Evolutionary conservation across 2,329 filamentous ascomycete species (phyloP).

Genomic region (Fusarium sp.): DNA sequence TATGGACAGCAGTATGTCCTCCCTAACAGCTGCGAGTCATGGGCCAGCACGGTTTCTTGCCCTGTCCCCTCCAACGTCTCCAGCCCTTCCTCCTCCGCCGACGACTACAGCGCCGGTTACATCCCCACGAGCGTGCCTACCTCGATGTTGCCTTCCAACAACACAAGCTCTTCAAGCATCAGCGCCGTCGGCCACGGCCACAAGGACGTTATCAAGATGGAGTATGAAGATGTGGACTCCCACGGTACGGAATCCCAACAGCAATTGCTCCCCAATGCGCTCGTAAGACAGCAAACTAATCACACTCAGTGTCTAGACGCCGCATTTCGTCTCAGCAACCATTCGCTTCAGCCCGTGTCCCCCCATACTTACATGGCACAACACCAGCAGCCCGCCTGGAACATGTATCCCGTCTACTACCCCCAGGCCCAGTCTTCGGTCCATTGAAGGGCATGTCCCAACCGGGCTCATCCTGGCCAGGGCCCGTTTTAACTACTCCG

Average conservation of each 20-base stretch:
- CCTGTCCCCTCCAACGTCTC: conserved; percentile 63
- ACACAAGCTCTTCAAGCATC: conserved; percentile 49
- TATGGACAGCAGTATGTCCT: conserved; percentile 56
- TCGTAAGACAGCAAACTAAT: conserved; percentile 45
- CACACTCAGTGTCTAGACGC: conserved; percentile 48
- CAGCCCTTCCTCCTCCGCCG: conserved; percentile 64
- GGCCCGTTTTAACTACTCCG: conserved; percentile 50
- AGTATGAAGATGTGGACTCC: conserved; percentile 55
- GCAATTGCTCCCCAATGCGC: not conserved
- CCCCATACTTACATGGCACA: conserved; percentile 47
- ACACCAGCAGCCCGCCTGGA: conserved; percentile 50
- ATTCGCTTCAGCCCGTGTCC: conserved; percentile 38
- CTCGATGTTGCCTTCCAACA: conserved; percentile 55
- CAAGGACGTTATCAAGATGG: conserved; percentile 56
- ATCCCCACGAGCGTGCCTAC: conserved; percentile 64
- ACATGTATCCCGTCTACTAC: conserved; percentile 54
- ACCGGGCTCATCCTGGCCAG: conserved; percentile 49
- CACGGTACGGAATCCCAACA: conserved; percentile 46
- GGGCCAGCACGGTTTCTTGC: conserved; percentile 59
- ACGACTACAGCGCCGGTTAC: conserved; percentile 61
- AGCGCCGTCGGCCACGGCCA: conserved; percentile 52
- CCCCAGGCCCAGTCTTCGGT: conserved; percentile 51
- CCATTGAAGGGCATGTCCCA: conserved; percentile 48
- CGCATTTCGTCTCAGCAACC: conserved; percentile 52
- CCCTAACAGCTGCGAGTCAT: conserved; percentile 60